Base-by-base conservation (phyloP, 2,329 filamentous ascomycete genomes). In the Myriosclerotinia duriaeana region DNA sequence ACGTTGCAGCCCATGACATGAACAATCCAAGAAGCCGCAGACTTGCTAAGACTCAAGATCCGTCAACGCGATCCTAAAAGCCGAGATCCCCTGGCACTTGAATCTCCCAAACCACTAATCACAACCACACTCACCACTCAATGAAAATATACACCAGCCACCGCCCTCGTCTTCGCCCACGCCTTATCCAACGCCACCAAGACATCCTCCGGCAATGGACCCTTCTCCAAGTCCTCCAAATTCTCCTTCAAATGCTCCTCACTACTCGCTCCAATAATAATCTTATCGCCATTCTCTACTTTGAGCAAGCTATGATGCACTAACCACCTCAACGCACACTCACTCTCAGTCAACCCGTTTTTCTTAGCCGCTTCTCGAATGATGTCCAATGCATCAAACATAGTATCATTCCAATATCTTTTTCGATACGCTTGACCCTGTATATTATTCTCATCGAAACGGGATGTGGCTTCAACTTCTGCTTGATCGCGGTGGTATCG, bases 171-270 rank as follows among this genome's bases (percentile, higher is more conserved):
- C 30, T 15, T 63, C n/a, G 6, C 64, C 64, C 64, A 66, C n/a
- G 56, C 64, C 26, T 9, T 42, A 53, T 63, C 50, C 20, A 66
- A n/a, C 4, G 58, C 50, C 17, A 40, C 48, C 12, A 66, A 2
- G 6, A 96, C 88, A 34, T 92, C 90, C 14, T 90, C 85, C 0
- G 91, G 90, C 70, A 96, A 79, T 1, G 91, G 91, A 0, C 91
- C 89, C 84, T 87, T 87, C 75, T 87, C 84, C 34, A 89, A 74
- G 68, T 82, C 79, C 66, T 82, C 78, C 62, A 88, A 78, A 76
- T 88, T 88, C 69, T 80, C 78, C 71, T 82, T 79, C 42, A 88
- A 79, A 78, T 89, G 86, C 59, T 79, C 78, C 58, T 83, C 77
- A 70, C 80, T 85, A 64, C 84, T 87, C 53, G 85, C 80, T 42